Base-by-base conservation (phyloP, 1,284 basidiomycete species). In the Baeospora myosura region DNA sequence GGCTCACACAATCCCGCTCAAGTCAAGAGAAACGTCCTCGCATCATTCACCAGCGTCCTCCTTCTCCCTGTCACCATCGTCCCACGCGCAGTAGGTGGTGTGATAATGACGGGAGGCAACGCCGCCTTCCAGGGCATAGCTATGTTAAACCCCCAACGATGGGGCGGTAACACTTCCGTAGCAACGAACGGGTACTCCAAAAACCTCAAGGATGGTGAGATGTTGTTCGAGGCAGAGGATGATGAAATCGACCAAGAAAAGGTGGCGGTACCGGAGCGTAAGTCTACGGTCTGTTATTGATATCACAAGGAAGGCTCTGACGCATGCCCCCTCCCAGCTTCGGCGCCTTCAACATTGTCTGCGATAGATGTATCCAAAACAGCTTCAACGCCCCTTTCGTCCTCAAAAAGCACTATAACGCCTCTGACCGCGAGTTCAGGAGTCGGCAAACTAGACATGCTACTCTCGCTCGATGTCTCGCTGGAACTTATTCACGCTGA, bases 31-130 rank as follows among this genome's bases (percentile, higher is more conserved):
- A 96, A 87, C 49, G 88, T 98, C 8, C 72, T 98, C 1, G 84
- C 89, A 0, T 89, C 89, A 0, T 98, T 98, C 64, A 88, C 88
- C 7, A 84, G 89, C 46, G 80, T 92, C 0, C 77, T 98, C 0
- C 68, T 98, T 0, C 69, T 97, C 0, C 95, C 95, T 0, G 95
- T 98, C 14, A 96, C 92, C 1, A 96, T 98, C 51, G 93, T 98
- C 1, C 95, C 95, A 0, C 79, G 89, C 6, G 86, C 78, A 6
- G 87, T 91, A 5, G 81, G 85, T 17, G 81, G 78, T n/a, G 87
- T 78, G 0, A 69, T 87, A 18, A 74, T 75, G 10, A 76, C 77
- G 0, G 77, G 78, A 3, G 82, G 87, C 0, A 81, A 69, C 1
- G 88, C 84, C 8, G 88, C 89, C 1, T 88, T 84, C 7, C 85